Evolutionary conservation across 2,329 filamentous ascomycete genomes (phyloP).

Genomic region (Hymenotorrendiella dingleyae): DNA sequence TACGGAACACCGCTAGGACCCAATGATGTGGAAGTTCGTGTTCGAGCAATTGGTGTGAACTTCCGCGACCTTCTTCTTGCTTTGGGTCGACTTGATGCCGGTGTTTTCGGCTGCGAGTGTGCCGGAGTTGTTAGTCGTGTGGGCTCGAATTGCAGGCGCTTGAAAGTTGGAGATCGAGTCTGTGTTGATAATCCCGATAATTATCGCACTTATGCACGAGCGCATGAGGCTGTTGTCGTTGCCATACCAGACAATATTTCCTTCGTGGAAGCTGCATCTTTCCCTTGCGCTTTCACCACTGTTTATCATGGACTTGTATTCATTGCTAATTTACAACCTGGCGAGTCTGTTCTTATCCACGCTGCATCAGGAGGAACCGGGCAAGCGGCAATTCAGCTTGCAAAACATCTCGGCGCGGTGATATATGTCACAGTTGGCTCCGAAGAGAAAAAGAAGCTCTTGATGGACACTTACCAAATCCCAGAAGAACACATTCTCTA

Average conservation of each 20-base stretch:
- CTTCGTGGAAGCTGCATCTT: conserved; percentile 16
- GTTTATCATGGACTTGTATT: conserved; percentile 15
- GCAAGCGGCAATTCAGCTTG: conserved; percentile 28
- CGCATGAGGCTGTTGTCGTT: neutral
- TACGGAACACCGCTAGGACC: conserved; percentile 8
- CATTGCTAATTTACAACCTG: conserved; percentile 8
- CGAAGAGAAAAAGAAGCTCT: conserved; percentile 25
- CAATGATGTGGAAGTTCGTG: conserved; percentile 18
- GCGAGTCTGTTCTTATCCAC: conserved; percentile 30
- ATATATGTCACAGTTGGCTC: conserved; percentile 30
- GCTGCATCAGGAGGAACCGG: conserved; percentile 29
- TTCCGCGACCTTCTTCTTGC: conserved; percentile 30
- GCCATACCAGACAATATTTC: conserved; percentile 11
- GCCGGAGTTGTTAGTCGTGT: conserved; percentile 26
- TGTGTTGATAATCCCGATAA: neutral
- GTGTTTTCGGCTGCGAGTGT: conserved; percentile 29
- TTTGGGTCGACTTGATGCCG: conserved; percentile 27
- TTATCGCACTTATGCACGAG: neutral
- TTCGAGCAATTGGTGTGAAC: conserved; percentile 27
- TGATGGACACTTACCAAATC: conserved; percentile 31
- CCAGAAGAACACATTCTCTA: conserved; percentile 35
- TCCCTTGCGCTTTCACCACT: conserved; percentile 12
- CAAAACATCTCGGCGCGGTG: conserved; percentile 20
- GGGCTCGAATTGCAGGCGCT: conserved; percentile 20
- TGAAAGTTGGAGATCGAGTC: conserved; percentile 28